Evolutionary conservation across 2,329 filamentous ascomycete genomes (phyloP).

Genomic region (Podosphaera fusca): DNA sequence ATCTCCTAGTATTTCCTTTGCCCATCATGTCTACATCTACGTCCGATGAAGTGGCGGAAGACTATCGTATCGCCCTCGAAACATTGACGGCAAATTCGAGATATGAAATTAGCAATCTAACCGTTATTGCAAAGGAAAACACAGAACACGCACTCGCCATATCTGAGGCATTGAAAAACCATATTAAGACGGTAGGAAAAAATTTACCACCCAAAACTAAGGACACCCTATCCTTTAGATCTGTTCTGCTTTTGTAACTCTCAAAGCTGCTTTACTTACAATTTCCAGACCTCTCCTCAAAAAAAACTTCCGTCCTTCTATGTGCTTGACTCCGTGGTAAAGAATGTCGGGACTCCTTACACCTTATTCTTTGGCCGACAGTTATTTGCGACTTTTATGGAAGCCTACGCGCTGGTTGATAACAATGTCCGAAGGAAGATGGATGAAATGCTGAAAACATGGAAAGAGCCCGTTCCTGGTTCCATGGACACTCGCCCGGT

Average conservation of each 20-base stretch:
- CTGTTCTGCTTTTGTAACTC: background rate
- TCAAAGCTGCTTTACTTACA: constrained; percentile 8
- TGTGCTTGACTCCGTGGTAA: constrained; percentile 92
- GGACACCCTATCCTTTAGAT: background rate
- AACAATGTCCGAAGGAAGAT: constrained; percentile 64
- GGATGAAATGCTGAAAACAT: constrained; percentile 93
- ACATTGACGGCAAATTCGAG: constrained; percentile 79
- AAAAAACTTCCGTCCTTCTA: constrained; percentile 93
- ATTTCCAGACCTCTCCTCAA: constrained; percentile 49
- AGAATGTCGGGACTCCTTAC: constrained; percentile 95
- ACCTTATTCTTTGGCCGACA: constrained; percentile 84
- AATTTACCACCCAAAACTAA: constrained; percentile 10
- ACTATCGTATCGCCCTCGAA: constrained; percentile 82
- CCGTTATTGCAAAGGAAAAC: constrained; percentile 91
- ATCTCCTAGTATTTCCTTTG: constrained; percentile 9
- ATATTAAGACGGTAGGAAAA: constrained; percentile 72
- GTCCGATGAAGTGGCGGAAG: constrained; percentile 70
- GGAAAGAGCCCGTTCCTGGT: constrained; percentile 90
- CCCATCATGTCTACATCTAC: constrained; percentile 37
- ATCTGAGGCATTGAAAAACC: constrained; percentile 69
- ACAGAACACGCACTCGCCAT: constrained; percentile 90
- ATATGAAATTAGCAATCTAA: constrained; percentile 92
- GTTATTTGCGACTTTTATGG: constrained; percentile 88
- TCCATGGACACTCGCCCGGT: constrained; percentile 84
- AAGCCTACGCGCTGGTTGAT: constrained; percentile 79